Percentiles rank a stretch among this genome's conserved stretches.
Conservation (phyloP, 306 rosid genomes). For the Astragalus glycyphyllos region DNA sequence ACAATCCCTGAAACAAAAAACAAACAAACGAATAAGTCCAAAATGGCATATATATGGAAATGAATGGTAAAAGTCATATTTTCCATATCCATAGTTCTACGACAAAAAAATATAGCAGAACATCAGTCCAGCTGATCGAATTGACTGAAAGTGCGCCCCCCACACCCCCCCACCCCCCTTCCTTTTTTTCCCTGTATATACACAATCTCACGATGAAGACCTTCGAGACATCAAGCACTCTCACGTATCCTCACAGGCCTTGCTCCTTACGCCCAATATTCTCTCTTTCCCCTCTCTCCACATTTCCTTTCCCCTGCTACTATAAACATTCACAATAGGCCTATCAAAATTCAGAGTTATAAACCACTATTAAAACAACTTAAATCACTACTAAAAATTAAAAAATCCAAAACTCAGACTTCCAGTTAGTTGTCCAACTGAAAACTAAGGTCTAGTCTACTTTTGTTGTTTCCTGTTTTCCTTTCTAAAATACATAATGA, state of each 20-base stretch:
- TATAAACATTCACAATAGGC: too few species aligned
- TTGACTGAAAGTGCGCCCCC: conserved; percentile 11
- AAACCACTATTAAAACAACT: background rate
- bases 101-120: conserved; percentile 20
- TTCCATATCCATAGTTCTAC: conserved; percentile 18
- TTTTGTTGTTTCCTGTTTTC: too few species aligned
- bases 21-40: conserved; percentile 38
- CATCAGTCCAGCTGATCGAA: background rate
- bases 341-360: too few species aligned
- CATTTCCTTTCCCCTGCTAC: too few species aligned
- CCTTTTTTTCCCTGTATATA: background rate
- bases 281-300: too few species aligned
- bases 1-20: conserved; percentile 63
- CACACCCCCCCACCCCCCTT: background rate
- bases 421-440: conserved; percentile 8
- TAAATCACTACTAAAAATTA: background rate
- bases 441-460: background rate
- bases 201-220: conserved; percentile 3
- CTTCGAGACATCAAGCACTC: background rate
- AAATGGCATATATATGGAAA: conserved; percentile 18
- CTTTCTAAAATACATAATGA: too few species aligned
- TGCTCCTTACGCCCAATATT: too few species aligned
- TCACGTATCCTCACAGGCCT: too few species aligned
- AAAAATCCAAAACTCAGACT: conserved; percentile 3
- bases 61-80: conserved; percentile 21